Percentiles rank a stretch among this genome's conserved stretches.
These are phyloP conservation scores for Cenchrus fungigraminus DNA, from an alignment of 176 grass and related monocot species.

Conservation along the genomic window DNA sequence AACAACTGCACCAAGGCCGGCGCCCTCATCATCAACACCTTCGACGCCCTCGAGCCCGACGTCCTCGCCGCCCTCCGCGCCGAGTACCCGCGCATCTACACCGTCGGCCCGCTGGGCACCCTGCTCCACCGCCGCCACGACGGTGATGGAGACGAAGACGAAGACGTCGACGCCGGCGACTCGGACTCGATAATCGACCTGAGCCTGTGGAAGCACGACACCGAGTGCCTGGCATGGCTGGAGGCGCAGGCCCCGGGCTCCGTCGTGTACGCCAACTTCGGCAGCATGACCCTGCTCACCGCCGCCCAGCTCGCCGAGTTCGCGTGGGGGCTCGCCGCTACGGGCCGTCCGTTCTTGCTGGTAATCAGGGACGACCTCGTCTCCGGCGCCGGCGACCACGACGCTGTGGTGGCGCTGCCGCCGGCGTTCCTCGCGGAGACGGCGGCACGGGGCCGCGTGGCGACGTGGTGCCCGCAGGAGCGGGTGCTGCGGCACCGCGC, in stretches of 20 bases:
- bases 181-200: neutral
- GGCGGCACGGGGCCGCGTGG: neutral
- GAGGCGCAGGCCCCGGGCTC: neutral
- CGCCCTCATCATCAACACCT: neutral
- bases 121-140: neutral
- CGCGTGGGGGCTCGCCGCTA: neutral
- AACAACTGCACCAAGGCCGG: slow-evolving; percentile 21
- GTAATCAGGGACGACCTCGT: neutral
- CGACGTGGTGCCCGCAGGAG: too few species aligned
- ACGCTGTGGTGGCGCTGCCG: neutral
- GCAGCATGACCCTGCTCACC: neutral
- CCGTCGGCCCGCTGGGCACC: neutral
- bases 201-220: slow-evolving; percentile 12
- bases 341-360: neutral
- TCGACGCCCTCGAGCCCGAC: slow-evolving; percentile 2
- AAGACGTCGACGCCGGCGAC: neutral
- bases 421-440: too few species aligned
- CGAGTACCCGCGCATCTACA: neutral
- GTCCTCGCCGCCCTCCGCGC: neutral
- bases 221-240: neutral
- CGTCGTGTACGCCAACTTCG: slow-evolving; percentile 21
- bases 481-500: slow-evolving; percentile 58
- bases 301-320: neutral
- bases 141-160: too few species aligned
- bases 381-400: neutral